Base-by-base conservation (phyloP, 345 rosid species). In the Microcos paniculata region DNA sequence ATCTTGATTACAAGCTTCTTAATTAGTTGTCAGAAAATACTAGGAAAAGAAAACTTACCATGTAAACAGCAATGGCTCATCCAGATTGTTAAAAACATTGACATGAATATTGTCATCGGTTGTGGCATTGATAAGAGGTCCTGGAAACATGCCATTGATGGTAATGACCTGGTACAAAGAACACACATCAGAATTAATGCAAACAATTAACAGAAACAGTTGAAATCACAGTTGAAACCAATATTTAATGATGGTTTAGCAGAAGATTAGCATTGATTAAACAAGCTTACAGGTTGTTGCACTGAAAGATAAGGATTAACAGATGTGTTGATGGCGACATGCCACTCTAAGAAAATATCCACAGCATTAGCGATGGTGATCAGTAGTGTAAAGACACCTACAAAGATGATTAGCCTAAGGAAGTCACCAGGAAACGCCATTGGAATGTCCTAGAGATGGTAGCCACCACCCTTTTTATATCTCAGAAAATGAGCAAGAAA, bases 41-140 rank as follows among this genome's bases (percentile, higher is more conserved):
- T 71, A 67, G 76, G 79, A 1, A 75, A 66, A 40, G 4, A 38
- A 51, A 33, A 53, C 2, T 2, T 14, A 84, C 87, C 88, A 85
- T 35, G 88, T 82, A 74, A 80, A 75, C 13, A 88, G 86, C 19
- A 88, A 74, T 26, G 91, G 86, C 77, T 85, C 89, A 24, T 84
- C 86, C 6, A 88, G 64, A 31, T 82, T 64, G 75, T 85, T 88
- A 77, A 80, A 84, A 61, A 88, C 80, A 77, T 85, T 85, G 78
- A 88, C 26, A 75, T 84, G 77, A 42, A 88, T 28, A 57, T 77
- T 71, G 80, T 88, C 85, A 69, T 85, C 74, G 56, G 79, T 38
- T 61, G 91, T 77, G 62, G 85, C 81, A 77, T 88, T 88, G 84
- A 88, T 81, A 4, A 80, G 78, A 8, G 91, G 91, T 23, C 90